Base-by-base conservation (phyloP, 495 filamentous ascomycete genomes). In the Talaromyces adpressus region DNA sequence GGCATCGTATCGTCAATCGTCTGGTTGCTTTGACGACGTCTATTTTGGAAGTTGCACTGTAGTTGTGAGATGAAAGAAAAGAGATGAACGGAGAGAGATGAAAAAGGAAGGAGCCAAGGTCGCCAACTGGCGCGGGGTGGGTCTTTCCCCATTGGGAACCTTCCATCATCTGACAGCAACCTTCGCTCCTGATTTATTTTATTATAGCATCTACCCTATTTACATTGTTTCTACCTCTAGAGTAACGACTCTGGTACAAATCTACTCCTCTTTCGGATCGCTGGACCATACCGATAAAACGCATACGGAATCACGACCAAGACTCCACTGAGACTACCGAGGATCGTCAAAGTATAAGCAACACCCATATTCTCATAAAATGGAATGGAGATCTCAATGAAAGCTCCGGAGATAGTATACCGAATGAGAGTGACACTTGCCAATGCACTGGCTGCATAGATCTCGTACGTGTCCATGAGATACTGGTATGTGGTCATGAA, bases 401-500 rank as follows among this genome's bases (percentile, higher is more conserved):
- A 81, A 0, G 75, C 81, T 0, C 82, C 82, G 2, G 83, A 79
- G 34, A 77, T 75, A 14, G 75, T 67, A 58, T 86, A 85, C 25
- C 84, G 70, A 12, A 81, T 71, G 12, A 84, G 70, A 3, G 82
- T 82, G 60, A 81, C 77, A 63, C 77, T 78, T 3, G 79, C 78
- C 49, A 85, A 71, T 59, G 69, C 77, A 77, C 59, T 53, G 2
- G 58, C 58, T 1, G 77, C 68, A 57, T 78, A 75, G 52, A 71
- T 71, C 11, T 77, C 80, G 67, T 85, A 87, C 23, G 72, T 73
- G 60, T 85, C 81, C 52, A 85, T 81, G 54, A 86, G 78, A 65
- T 85, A 87, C 71, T 82, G 76, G 66, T 84, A 83, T 34, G 71
- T 75, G 64, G 73, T 73, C 65, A 82, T 77, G 67, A 82, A 86